These are phyloP conservation scores for Guadua angustifolia DNA, from an alignment of 176 grass and related monocot species.

Conservation along the genomic window DNA sequence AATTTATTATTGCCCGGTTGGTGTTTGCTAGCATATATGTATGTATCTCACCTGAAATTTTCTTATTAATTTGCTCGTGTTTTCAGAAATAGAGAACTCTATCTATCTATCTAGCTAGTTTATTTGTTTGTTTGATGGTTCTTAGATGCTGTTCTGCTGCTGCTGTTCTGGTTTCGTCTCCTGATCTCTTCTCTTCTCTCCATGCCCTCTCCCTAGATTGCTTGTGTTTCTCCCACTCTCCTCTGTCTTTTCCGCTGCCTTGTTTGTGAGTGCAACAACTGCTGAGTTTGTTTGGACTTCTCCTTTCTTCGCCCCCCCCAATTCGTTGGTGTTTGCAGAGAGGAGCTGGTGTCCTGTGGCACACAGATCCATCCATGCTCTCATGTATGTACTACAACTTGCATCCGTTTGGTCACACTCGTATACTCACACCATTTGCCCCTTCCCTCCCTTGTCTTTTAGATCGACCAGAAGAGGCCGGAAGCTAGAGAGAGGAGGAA, in stretches of 20 bases:
- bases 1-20: background rate
- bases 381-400: background rate
- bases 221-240: background rate
- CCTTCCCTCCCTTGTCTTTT: conserved; percentile 20
- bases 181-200: background rate
- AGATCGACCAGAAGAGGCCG: conserved; percentile 20
- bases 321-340: conserved; percentile 38
- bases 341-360: conserved; percentile 16
- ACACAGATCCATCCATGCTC: conserved; percentile 38
- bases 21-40: background rate
- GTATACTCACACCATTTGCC: conserved; percentile 9
- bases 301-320: background rate
- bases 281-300: conserved; percentile 30
- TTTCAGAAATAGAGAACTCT: background rate
- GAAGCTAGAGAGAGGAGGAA: background rate
- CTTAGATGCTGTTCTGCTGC: background rate
- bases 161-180: background rate
- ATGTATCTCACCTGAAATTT: no score
- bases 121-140: background rate
- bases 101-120: background rate
- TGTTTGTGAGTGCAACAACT: background rate
- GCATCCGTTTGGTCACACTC: background rate
- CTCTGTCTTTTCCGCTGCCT: background rate
- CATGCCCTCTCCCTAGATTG: background rate
- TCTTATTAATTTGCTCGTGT: background rate